A percentile compares a stretch with the other conserved stretches of the same genome.
Evolutionary conservation across 164 flowering plant genomes (phyloP).

Genomic region (Vitis cinerea): DNA sequence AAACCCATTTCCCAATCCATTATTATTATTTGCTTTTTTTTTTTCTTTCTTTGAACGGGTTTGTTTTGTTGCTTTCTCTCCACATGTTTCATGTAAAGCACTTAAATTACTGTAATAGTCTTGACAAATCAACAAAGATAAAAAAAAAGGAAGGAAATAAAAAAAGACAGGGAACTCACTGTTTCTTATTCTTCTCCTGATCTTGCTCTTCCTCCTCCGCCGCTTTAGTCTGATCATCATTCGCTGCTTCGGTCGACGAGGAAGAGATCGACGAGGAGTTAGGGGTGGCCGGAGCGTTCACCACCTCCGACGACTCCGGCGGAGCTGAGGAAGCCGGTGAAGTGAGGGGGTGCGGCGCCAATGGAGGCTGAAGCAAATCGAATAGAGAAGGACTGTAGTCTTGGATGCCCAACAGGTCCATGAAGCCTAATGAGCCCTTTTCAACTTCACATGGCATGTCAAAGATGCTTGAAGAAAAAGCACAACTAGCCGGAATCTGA

Average conservation of each 20-base stretch:
- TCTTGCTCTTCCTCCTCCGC: constrained; percentile 33
- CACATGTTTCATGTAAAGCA: no score
- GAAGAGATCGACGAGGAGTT: constrained; percentile 74
- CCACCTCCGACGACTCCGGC: constrained; percentile 55
- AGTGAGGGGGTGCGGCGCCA: constrained; percentile 6
- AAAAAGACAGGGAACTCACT: constrained; percentile 30
- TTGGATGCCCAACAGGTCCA: constrained; percentile 57
- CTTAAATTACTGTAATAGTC: no score
- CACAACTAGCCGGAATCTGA: constrained; percentile 23
- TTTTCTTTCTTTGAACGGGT: no score
- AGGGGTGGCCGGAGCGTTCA: constrained; percentile 66
- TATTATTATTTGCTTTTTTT: no score
- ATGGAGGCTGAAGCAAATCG: constrained; percentile 28
- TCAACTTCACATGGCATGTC: constrained; percentile 28
- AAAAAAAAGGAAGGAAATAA: background rate
- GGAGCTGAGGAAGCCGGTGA: constrained; percentile 17
- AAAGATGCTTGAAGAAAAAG: constrained; percentile 28
- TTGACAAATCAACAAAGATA: no score
- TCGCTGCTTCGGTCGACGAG: constrained; percentile 58
- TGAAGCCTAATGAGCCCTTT: constrained; percentile 31
- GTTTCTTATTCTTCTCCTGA: constrained; percentile 48
- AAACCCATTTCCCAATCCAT: background rate
- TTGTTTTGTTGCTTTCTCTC: no score
- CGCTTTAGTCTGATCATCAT: constrained; percentile 28
- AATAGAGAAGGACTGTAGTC: constrained; percentile 38